Conservation (phyloP, 176 grass and related monocot genomes). For the Oryza meridionalis region DNA sequence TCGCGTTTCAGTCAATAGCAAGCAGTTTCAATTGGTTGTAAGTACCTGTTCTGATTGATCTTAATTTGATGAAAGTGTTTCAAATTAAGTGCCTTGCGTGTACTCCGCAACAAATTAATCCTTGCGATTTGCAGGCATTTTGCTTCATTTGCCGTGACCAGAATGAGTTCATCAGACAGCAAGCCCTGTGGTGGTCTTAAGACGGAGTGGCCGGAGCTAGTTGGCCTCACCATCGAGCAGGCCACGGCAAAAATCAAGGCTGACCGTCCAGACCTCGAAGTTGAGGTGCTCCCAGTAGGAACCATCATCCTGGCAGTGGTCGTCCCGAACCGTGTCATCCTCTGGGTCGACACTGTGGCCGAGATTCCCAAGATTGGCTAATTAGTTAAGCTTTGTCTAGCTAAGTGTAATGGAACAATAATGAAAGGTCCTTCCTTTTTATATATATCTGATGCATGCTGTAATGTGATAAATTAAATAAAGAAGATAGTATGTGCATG, state of each 20-base stretch:
- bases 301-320: accelerated
- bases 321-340: background rate
- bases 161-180: slow-evolving; percentile 20
- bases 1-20: too few species aligned
- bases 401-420: too few species aligned
- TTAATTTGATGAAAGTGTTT: too few species aligned
- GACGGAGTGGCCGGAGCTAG: slow-evolving; percentile 43
- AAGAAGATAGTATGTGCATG: too few species aligned
- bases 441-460: too few species aligned
- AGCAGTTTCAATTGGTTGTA: too few species aligned
- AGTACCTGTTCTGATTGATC: background rate
- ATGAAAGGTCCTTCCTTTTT: too few species aligned
- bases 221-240: slow-evolving; percentile 17
- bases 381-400: background rate
- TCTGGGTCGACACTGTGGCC: slow-evolving; percentile 37
- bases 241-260: slow-evolving; percentile 36
- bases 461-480: too few species aligned
- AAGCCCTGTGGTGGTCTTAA: background rate
- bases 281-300: background rate
- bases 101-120: too few species aligned
- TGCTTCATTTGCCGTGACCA: background rate
- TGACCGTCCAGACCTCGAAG: slow-evolving; percentile 22
- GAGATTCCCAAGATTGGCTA: slow-evolving; percentile 29
- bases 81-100: too few species aligned
- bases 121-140: background rate